Evolutionary conservation across 177 flowering plant species (phyloP), one percentile per base, ranked within the genome.

Genomic region (Tripterygium wilfordii): DNA sequence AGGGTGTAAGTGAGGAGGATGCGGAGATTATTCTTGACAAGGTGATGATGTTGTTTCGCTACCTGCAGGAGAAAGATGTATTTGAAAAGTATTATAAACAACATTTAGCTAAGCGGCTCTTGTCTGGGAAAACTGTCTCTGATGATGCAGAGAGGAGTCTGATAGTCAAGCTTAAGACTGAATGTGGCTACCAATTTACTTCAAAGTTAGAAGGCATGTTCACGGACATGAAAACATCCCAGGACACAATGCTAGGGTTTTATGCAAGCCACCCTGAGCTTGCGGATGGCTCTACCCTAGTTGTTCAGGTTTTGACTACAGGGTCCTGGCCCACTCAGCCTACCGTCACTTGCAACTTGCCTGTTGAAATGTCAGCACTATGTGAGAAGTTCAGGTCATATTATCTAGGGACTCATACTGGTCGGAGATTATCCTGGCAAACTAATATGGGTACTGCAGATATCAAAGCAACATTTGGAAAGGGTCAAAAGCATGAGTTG

Each of bases 311-410:
- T 43, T 63, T 87, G 27, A 87, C 96, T 6, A 82, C 96, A 14
- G 92, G 92, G n/a, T 87, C 92, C 8, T 87, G 96, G 96, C 96
- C 96, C 1, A 84, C 92, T 46, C 92, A 82, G 42, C 72, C 85
- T 2, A 75, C 69, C 26, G 38, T 63, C 32, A 56, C 85, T 8
- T 87, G 96, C 77, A 87, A 84, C 61, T 64, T 87, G 49, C 96
- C 96, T 2, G 62, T 83, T 45, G 96, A 87, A 57, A 66, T 84
- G 56, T 44, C 70, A 10, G 74, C 71, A 18, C 60, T 84, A 3
- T 87, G 96, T 54, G 89, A 84, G 60, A 81, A 63, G 58, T 87
- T 87, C 62, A 62, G 80, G 32, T 42, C 78, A 4, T 87, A 80
- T 51, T 87, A 84, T 62, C 85, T 87, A 23, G 89, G 92, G 36